Percentiles rank a stretch among this genome's conserved stretches.
phyloP scores from a whole-genome alignment of 148 eudicot species.

The Rhododendron vialii region DNA sequence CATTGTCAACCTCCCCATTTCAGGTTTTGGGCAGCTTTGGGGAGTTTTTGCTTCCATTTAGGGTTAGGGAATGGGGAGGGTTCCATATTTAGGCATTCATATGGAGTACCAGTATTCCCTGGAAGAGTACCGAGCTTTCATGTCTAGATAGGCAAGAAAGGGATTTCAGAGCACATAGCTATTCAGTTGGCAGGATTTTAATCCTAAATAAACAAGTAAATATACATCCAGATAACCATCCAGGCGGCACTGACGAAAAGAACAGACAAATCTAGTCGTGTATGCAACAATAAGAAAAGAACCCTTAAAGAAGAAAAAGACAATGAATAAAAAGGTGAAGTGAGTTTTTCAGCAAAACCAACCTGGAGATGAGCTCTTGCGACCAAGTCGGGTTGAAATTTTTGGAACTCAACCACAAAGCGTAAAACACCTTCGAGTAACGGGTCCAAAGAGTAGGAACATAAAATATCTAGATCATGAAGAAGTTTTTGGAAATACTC shows the following conservation, averaged over 20 bases:
- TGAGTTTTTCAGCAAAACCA: slow-evolving; percentile 13
- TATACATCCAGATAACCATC: background rate
- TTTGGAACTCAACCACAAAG: slow-evolving; percentile 81
- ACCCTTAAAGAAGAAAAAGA: slow-evolving; percentile 1
- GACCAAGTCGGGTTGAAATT: slow-evolving; percentile 85
- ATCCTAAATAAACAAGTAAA: background rate
- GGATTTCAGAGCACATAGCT: background rate
- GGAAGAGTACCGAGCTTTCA: background rate
- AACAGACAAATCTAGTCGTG: background rate
- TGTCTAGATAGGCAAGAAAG: background rate
- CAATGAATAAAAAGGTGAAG: background rate
- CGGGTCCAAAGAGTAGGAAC: slow-evolving; percentile 72
- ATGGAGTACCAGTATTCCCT: background rate
- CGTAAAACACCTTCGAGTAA: slow-evolving; percentile 57
- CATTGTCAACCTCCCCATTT: background rate
- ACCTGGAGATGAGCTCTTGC: slow-evolving; percentile 96
- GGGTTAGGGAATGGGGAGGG: background rate
- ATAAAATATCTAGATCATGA: slow-evolving; percentile 72
- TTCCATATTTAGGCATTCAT: background rate
- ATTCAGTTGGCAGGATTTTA: background rate
- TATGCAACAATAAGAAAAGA: background rate
- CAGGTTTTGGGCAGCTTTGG: background rate
- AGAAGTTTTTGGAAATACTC: slow-evolving; percentile 91
- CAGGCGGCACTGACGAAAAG: background rate
- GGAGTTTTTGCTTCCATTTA: background rate